These are phyloP conservation scores for Mucor irregularis DNA, from an alignment of 371 early-diverging fungal species.

Conservation along the genomic window DNA sequence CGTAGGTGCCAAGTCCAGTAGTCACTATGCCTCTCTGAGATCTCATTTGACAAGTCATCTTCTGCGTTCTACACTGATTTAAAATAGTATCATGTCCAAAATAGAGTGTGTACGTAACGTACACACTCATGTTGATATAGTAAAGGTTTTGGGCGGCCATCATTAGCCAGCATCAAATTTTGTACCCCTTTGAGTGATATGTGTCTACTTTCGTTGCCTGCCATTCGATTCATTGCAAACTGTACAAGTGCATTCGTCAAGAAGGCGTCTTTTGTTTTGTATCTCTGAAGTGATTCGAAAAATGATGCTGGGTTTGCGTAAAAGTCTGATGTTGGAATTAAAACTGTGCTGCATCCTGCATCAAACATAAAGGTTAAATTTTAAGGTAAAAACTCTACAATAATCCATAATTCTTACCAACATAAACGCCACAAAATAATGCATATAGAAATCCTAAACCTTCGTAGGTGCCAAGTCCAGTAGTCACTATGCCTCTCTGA, in stretches of 20 bases:
- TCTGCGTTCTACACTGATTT: conserved; percentile 78
- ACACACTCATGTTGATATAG: conserved; percentile 45
- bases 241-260: conserved; percentile 75
- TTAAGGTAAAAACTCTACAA: too few species aligned
- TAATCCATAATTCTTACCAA: too few species aligned
- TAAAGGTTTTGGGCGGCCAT: conserved; percentile 65
- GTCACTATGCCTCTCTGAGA: conserved; percentile 63
- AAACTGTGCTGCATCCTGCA: conserved; percentile 31
- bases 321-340: conserved; percentile 33
- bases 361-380: too few species aligned
- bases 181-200: conserved; percentile 64
- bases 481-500: conserved; percentile 62
- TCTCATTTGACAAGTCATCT: conserved; percentile 76
- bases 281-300: conserved; percentile 66
- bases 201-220: conserved; percentile 25
- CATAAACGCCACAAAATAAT: conserved; percentile 73
- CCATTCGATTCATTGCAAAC: conserved; percentile 66
- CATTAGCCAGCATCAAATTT: conserved; percentile 71
- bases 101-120: too few species aligned
- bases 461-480: conserved; percentile 66
- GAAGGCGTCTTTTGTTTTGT: conserved; percentile 71
- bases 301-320: conserved; percentile 51
- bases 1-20: conserved; percentile 66
- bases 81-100: conserved; percentile 69
- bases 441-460: conserved; percentile 79